These are phyloP conservation scores for Nematodospora anomalae DNA, from an alignment of 1,139 yeast species.

Conservation along the genomic window DNA sequence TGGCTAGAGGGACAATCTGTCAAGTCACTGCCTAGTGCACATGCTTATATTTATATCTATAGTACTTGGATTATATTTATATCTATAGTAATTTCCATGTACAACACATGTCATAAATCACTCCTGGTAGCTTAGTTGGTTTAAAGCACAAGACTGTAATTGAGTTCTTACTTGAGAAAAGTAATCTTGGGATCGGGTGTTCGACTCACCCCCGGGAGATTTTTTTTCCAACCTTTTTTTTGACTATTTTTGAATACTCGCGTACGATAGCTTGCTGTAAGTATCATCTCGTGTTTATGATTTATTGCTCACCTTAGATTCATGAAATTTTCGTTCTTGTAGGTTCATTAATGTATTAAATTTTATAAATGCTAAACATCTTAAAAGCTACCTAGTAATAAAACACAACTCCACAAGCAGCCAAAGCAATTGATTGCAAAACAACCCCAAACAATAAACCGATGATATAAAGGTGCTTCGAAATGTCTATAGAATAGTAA, in stretches of 20 bases:
- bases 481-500: conserved; percentile 30
- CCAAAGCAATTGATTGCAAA: conserved; percentile 28
- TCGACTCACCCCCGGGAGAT: conserved; percentile 84
- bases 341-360: too few species aligned
- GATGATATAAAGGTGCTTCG: conserved; percentile 28
- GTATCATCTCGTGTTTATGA: too few species aligned
- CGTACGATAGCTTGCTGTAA: too few species aligned
- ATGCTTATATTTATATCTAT: too few species aligned
- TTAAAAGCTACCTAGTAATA: conserved; percentile 9
- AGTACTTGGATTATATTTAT: too few species aligned
- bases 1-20: too few species aligned
- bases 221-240: conserved; percentile 37
- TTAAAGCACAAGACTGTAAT: conserved; percentile 81
- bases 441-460: conserved; percentile 31
- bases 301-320: too few species aligned
- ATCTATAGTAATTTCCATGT: too few species aligned
- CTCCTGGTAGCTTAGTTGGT: conserved; percentile 81
- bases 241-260: too few species aligned
- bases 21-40: too few species aligned
- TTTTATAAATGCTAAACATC: neutral
- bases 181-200: conserved; percentile 82
- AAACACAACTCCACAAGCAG: conserved; percentile 21
- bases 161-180: conserved; percentile 29
- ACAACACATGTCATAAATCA: conserved; percentile 7
- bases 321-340: too few species aligned